A percentile compares a stretch with the other conserved stretches of the same genome.
Conservation (phyloP, 306 rosid species). For the Cyamopsis tetragonoloba region DNA sequence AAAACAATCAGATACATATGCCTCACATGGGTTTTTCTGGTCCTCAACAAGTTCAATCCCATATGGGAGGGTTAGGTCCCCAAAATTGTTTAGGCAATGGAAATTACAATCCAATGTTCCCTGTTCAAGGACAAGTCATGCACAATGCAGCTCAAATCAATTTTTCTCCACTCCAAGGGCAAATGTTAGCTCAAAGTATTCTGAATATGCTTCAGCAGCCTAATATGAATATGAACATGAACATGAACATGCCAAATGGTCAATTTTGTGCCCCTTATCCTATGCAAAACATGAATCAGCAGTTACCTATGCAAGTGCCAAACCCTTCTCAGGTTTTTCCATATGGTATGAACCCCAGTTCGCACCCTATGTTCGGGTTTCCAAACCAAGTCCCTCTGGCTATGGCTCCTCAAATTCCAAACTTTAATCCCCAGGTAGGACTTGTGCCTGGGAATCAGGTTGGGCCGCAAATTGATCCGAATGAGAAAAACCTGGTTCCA, state of each 20-base stretch:
- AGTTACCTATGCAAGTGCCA: constrained; percentile 48
- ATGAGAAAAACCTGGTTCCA: constrained; percentile 37
- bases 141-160: constrained; percentile 47
- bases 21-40: constrained; percentile 39
- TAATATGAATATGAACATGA: constrained; percentile 42
- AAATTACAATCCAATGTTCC: constrained; percentile 39
- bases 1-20: constrained; percentile 42
- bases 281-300: constrained; percentile 66
- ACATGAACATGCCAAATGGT: constrained; percentile 57
- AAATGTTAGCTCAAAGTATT: constrained; percentile 48
- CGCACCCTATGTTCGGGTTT: constrained; percentile 41
- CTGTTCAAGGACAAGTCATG: constrained; percentile 41
- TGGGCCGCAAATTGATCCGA: constrained; percentile 40
- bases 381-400: constrained; percentile 48
- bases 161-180: constrained; percentile 47
- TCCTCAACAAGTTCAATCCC: constrained; percentile 38
- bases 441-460: constrained; percentile 43
- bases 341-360: constrained; percentile 31
- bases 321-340: constrained; percentile 52
- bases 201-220: constrained; percentile 53
- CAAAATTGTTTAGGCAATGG: constrained; percentile 36
- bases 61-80: constrained; percentile 38
- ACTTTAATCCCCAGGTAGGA: constrained; percentile 43
- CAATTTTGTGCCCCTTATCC: constrained; percentile 53
- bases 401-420: constrained; percentile 45